Evolutionary conservation across 129 eudicot genomes (phyloP), one percentile per base, ranked within the genome.

Genomic region (Tagetes erecta): DNA sequence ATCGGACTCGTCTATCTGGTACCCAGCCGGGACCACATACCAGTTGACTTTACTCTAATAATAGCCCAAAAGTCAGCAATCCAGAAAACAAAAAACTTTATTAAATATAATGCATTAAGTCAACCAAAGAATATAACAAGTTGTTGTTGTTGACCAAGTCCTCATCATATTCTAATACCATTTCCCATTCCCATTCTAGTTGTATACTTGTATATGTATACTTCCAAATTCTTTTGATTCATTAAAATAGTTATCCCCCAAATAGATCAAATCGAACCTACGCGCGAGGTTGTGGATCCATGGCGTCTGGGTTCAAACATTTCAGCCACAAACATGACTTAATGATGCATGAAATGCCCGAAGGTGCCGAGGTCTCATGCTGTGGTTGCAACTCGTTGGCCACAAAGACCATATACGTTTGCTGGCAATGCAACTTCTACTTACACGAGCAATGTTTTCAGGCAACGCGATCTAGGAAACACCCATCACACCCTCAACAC

Each of bases 301-400:
- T 90, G 96, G 94, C 84, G 39, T 68, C 60, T 37, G 84, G 87
- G 62, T 50, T 64, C 78, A 90, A 85, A 76, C 94, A 90, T 63
- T 90, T 90, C 79, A 90, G 91, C 86, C 96, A 90, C 78, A 45
- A 27, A 6, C 96, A 90, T 71, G 64, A 72, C 77, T 86, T 90
- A 35, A 47, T 41, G 58, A 46, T 65, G 51, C 87, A 87, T 30
- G 86, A 90, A 46, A 10, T 85, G 70, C 89, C 90, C 0, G 82
- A 82, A 31, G 87, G 84, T 9, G n/a, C 83, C 3, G 76, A 87
- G 75, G 75, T 80, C 70, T 65, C 76, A 14, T 90, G 96, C 73
- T 85, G 83, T 0, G 84, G 87, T 55, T 82, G 85, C 82, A 77
- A 82, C 53, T 71, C 82, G 12, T 36, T 67, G 37, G 84, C 77